A percentile compares a stretch with the other conserved stretches of the same genome.
These are phyloP conservation scores for Pichia rugopelliculosa DNA, from an alignment of 805 yeast species.

Conservation along the genomic window DNA sequence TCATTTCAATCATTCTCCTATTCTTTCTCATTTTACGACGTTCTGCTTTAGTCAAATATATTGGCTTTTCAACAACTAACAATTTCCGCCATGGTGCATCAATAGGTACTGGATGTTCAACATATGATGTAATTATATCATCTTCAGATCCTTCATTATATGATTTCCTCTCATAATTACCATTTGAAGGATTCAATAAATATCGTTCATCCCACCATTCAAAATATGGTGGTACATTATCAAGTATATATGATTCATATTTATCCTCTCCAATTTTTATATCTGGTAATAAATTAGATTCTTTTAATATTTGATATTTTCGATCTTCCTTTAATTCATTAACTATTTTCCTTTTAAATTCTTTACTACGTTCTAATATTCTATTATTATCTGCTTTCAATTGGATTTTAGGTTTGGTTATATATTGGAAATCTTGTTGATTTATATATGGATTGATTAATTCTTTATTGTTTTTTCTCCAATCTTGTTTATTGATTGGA, in stretches of 20 bases:
- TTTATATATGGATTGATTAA: conserved; percentile 28
- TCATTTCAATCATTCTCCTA: conserved; percentile 52
- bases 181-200: conserved; percentile 17
- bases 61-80: conserved; percentile 33
- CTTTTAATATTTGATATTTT: conserved; percentile 3
- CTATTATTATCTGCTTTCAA: not conserved
- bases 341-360: conserved; percentile 24
- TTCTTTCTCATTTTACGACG: conserved; percentile 64
- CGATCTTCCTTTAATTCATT: conserved; percentile 27
- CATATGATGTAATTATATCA: conserved; percentile 56
- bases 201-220: conserved; percentile 90
- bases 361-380: conserved; percentile 32
- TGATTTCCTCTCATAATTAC: conserved; percentile 10
- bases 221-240: conserved; percentile 47
- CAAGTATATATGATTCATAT: conserved; percentile 29
- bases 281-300: conserved; percentile 45
- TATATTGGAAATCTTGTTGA: conserved; percentile 27
- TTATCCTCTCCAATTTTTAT: conserved; percentile 41
- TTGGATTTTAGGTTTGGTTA: not conserved
- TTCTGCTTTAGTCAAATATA: conserved; percentile 72
- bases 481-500: not conserved
- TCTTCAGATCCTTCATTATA: conserved; percentile 26
- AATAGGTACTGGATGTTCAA: conserved; percentile 76
- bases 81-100: conserved; percentile 51
- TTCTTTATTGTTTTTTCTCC: conserved; percentile 7